These are phyloP conservation scores for Clathrus columnatus DNA, from an alignment of 768 basidiomycete genomes.

Conservation along the genomic window DNA sequence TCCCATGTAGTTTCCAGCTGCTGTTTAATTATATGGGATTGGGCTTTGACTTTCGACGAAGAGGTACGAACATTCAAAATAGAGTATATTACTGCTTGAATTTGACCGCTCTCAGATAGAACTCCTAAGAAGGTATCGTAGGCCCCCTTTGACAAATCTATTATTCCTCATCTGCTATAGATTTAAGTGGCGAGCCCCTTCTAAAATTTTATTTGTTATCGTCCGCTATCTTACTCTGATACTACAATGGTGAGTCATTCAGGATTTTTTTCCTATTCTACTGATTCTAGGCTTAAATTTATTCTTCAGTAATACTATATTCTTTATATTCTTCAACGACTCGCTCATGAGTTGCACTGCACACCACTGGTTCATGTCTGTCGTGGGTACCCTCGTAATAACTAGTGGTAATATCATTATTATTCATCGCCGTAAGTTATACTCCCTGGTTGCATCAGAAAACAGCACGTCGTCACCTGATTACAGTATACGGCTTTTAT, in stretches of 20 bases:
- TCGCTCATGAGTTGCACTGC: not conserved
- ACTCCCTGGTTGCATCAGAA: not conserved
- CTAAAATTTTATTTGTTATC: not conserved
- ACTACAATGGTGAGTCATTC: not conserved
- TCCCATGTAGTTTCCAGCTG: not conserved
- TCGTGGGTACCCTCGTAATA: not conserved
- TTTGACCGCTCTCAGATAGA: not conserved
- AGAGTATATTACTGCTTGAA: not conserved
- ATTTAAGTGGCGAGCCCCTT: not conserved
- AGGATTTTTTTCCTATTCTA: not conserved
- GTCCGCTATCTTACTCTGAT: not conserved
- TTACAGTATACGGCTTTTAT: not conserved
- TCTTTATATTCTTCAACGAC: not conserved
- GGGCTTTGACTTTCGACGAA: not conserved
- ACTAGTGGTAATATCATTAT: not conserved
- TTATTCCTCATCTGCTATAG: not conserved
- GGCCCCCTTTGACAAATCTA: not conserved
- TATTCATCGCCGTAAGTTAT: not conserved
- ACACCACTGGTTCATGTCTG: not conserved
- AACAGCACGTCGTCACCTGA: not conserved
- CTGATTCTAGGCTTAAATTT: not conserved
- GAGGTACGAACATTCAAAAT: not conserved
- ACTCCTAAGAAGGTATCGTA: not conserved
- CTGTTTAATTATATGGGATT: not conserved
- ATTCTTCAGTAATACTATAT: not conserved